phyloP scores from a whole-genome alignment of 805 yeast genomes.

The Jamesozyma rosinii region DNA sequence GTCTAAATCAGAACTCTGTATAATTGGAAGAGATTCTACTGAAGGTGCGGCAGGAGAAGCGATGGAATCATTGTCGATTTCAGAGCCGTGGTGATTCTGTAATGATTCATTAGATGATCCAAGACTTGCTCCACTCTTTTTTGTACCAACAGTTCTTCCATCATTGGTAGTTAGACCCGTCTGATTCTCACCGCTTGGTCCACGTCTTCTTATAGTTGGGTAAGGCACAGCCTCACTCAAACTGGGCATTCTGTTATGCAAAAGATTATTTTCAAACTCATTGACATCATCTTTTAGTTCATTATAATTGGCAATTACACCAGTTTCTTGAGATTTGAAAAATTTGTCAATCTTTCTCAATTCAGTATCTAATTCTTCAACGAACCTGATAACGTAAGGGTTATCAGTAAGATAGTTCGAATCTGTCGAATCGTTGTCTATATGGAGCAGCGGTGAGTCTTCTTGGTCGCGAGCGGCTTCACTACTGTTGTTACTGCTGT shows the following conservation, averaged over 20 bases:
- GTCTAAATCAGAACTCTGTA: constrained; percentile 1
- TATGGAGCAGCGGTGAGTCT: constrained; percentile 15
- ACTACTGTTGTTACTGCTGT: constrained; percentile 5
- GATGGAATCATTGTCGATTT: constrained; percentile 1
- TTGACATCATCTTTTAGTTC: constrained; percentile 52
- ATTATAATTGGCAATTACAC: constrained; percentile 35
- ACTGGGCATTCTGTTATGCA: constrained; percentile 13
- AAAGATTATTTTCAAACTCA: constrained; percentile 40
- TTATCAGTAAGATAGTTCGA: constrained; percentile 10
- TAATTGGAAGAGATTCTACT: constrained; percentile 5
- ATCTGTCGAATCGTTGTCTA: constrained; percentile 1
- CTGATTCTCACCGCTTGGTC: too few species aligned
- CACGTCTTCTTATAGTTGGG: constrained; percentile 2
- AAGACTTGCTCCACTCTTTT: not conserved
- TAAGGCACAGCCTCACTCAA: constrained; percentile 13
- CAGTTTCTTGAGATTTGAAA: constrained; percentile 54
- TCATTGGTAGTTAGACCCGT: not conserved
- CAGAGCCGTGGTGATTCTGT: not conserved
- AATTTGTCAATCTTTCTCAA: constrained; percentile 67
- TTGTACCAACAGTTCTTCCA: not conserved
- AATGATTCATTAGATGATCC: not conserved
- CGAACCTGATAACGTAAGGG: constrained; percentile 47
- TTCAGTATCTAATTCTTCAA: constrained; percentile 69
- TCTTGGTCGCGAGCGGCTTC: constrained; percentile 9
- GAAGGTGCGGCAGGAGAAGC: constrained; percentile 2